Percentiles rank a stretch among this genome's conserved stretches.
Evolutionary conservation across 148 eudicot genomes (phyloP).

Genomic region (Cornus florida): DNA sequence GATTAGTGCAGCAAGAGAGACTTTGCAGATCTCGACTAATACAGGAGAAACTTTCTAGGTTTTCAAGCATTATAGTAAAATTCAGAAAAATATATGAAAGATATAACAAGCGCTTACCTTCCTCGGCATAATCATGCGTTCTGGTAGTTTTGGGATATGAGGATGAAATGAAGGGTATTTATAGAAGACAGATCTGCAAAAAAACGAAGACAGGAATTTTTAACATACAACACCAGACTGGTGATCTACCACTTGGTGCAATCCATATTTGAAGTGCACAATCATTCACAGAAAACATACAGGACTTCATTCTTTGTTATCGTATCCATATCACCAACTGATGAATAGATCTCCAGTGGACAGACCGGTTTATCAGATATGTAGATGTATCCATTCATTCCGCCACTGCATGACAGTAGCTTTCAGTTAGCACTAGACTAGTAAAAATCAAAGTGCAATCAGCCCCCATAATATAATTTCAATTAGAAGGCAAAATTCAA

Average conservation of each 20-base stretch:
- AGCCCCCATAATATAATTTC: neutral
- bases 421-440: conserved; percentile 3
- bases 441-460: neutral
- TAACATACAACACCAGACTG: conserved; percentile 2
- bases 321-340: conserved; percentile 22
- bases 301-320: conserved; percentile 25
- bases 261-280: neutral
- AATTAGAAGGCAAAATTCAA: neutral
- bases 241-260: neutral
- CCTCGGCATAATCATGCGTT: conserved; percentile 19
- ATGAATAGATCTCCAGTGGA: conserved; percentile 23
- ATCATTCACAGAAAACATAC: conserved; percentile 23
- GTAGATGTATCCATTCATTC: conserved; percentile 26
- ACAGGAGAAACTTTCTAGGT: neutral
- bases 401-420: conserved; percentile 15
- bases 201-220: neutral
- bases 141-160: conserved; percentile 30
- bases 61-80: neutral
- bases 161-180: conserved; percentile 28
- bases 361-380: conserved; percentile 15
- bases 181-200: conserved; percentile 31
- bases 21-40: neutral
- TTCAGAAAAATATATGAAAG: neutral
- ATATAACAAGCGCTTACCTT: conserved; percentile 17
- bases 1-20: neutral